Evolutionary conservation across 2,329 filamentous ascomycete species (phyloP).

Genomic region (Cladosporium sp.): DNA sequence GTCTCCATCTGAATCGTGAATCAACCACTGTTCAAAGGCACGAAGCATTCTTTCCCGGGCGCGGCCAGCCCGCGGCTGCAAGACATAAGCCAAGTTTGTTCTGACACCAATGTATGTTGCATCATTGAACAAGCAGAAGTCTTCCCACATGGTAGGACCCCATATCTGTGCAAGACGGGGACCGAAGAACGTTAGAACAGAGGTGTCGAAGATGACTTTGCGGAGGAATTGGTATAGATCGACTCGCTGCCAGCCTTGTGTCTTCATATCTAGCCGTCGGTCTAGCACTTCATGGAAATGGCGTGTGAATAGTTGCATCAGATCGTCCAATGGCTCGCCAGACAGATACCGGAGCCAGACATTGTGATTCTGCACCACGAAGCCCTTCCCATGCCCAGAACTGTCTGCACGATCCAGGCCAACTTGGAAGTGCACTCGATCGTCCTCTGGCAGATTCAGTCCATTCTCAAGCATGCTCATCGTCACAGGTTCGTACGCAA

Average conservation of each 20-base stretch:
- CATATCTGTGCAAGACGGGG: constrained; percentile 16
- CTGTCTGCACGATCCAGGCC: background rate
- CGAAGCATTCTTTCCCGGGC: constrained; percentile 20
- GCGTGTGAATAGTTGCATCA: constrained; percentile 19
- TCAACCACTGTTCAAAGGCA: constrained; percentile 20
- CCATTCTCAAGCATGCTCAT: constrained; percentile 22
- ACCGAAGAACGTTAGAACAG: constrained; percentile 20
- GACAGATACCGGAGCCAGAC: constrained; percentile 21
- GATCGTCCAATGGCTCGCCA: constrained; percentile 17
- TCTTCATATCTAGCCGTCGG: constrained; percentile 9
- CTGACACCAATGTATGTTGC: constrained; percentile 21
- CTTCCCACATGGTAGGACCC: constrained; percentile 20
- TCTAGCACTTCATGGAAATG: constrained; percentile 16
- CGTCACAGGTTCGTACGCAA: constrained; percentile 21
- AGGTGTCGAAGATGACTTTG: constrained; percentile 21
- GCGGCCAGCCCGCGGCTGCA: constrained; percentile 15
- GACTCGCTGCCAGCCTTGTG: constrained; percentile 9
- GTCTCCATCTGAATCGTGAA: background rate
- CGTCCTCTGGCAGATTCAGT: constrained; percentile 10
- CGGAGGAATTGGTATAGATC: constrained; percentile 18
- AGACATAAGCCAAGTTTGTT: constrained; percentile 16
- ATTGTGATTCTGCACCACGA: constrained; percentile 21
- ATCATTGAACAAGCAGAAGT: constrained; percentile 18
- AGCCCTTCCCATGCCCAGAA: background rate
- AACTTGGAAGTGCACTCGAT: constrained; percentile 18